Evolutionary conservation across 1,284 basidiomycete species (phyloP).

Genomic region (Heterobasidion parviporum): DNA sequence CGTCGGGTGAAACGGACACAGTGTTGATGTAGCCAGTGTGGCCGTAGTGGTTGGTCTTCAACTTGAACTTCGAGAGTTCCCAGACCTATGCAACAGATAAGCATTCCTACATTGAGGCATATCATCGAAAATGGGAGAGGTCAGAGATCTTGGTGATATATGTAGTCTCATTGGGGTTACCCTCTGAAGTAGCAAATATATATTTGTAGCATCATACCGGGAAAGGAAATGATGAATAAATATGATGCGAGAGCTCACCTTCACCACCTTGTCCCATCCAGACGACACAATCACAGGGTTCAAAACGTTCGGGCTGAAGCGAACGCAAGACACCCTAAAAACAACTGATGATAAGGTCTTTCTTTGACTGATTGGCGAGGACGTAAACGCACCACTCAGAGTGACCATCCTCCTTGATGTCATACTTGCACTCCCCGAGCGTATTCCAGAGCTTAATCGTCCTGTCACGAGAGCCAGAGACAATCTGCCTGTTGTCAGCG

Average conservation of each 20-base stretch:
- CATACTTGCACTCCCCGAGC: conserved; percentile 99
- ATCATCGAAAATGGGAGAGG: conserved; percentile 15
- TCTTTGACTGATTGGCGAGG: not conserved
- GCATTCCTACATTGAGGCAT: conserved; percentile 10
- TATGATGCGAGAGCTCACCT: conserved; percentile 55
- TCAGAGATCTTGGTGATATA: conserved; percentile 77
- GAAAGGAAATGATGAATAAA: not conserved
- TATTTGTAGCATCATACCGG: conserved; percentile 41
- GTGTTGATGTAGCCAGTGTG: conserved; percentile 99
- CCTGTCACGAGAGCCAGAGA: conserved; percentile 94
- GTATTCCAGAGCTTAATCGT: conserved; percentile 99
- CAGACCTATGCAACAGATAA: conserved; percentile 66
- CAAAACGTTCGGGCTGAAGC: conserved; percentile 97
- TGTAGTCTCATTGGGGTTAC: conserved; percentile 59
- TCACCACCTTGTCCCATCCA: conserved; percentile 99
- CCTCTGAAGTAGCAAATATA: conserved; percentile 88
- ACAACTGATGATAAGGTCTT: conserved; percentile 1
- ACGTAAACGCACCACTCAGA: conserved; percentile 71
- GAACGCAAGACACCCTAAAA: conserved; percentile 93
- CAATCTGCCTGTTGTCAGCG: conserved; percentile 97
- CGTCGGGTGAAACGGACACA: conserved; percentile 97
- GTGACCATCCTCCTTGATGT: conserved; percentile 99
- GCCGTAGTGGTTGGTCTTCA: conserved; percentile 99
- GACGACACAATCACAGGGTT: conserved; percentile 99
- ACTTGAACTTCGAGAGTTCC: conserved; percentile 99